Base-by-base conservation (phyloP, 768 basidiomycete genomes). In the Xerocomellus chrysenteron region DNA sequence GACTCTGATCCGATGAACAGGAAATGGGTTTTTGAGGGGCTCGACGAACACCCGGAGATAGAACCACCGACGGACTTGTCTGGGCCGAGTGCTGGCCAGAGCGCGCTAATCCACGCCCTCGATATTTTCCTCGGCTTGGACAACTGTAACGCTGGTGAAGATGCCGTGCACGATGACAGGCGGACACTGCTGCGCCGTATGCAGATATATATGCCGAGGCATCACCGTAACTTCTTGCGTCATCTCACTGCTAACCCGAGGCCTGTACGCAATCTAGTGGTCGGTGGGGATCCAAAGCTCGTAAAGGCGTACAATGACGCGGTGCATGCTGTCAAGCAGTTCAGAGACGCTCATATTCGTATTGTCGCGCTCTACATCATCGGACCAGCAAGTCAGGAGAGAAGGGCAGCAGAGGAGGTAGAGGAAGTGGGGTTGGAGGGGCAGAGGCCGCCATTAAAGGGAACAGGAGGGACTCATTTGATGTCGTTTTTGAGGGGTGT, bases 61-160 rank as follows among this genome's bases (percentile, higher is more conserved):
- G 65, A 65, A 10, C 59, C 73, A n/a, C 80, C 80, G 1, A 74
- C 71, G 7, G 81, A 88, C 60, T 76, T 89, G 33, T 86, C 86
- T 1, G 92, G 92, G 2, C 87, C 92, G 9, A 88, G 85, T 60
- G 92, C 92, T 2, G 92, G 90, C 0, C 92, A 94, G 73, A 90
- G 88, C 65, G 80, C 86, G 5, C 74, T 93, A 21, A 81, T 94
- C 13, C 89, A 90, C 55, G 82, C 84, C 6, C 72, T 91, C 12
- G 89, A 90, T 58, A 75, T 86, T 30, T 91, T 90, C 65, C 76
- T 91, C 10, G 86, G 87, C 13, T 76, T 90, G 7, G 83, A 87
- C 62, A 74, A 75, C 54, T 74, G 75, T 35, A 72, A 72, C 54
- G 65, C 68, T 2, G 47, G 50, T 2, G 48, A 45, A 50, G 42